Percentiles rank a stretch among this genome's conserved stretches.
phyloP scores from a whole-genome alignment of 371 early-diverging fungal species.

The Rhizopus stolonifer region DNA sequence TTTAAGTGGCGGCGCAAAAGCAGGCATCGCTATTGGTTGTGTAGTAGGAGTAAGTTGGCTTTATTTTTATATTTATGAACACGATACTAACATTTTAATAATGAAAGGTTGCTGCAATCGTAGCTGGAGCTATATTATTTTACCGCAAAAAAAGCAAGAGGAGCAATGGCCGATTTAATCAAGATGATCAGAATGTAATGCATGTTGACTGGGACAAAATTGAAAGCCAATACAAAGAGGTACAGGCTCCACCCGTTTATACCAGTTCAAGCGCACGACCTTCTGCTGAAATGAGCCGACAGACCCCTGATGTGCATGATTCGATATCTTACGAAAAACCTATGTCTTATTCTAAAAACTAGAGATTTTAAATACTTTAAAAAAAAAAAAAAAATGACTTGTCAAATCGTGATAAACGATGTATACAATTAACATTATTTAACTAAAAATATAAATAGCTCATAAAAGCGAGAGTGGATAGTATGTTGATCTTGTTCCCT shows the following conservation, averaged over 20 bases:
- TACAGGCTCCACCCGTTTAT: background rate
- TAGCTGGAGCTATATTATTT: conserved; percentile 1
- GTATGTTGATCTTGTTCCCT: too few relatives aligned
- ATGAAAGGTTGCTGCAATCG: conserved; percentile 6
- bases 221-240: conserved; percentile 5
- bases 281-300: background rate
- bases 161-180: background rate
- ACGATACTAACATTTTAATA: too few relatives aligned
- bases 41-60: background rate
- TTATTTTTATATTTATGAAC: background rate
- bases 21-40: conserved; percentile 1
- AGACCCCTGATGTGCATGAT: background rate
- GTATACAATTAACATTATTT: too few relatives aligned
- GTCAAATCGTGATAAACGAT: too few relatives aligned
- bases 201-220: conserved; percentile 12
- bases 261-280: background rate
- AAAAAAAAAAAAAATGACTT: too few relatives aligned
- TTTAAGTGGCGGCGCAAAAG: conserved; percentile 3
- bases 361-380: too few relatives aligned
- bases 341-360: background rate
- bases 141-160: background rate
- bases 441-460: too few relatives aligned
- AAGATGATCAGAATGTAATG: background rate
- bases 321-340: background rate
- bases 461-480: too few relatives aligned